Evolutionary conservation across 2,329 filamentous ascomycete genomes (phyloP).

Genomic region (Sporothrix luriei): DNA sequence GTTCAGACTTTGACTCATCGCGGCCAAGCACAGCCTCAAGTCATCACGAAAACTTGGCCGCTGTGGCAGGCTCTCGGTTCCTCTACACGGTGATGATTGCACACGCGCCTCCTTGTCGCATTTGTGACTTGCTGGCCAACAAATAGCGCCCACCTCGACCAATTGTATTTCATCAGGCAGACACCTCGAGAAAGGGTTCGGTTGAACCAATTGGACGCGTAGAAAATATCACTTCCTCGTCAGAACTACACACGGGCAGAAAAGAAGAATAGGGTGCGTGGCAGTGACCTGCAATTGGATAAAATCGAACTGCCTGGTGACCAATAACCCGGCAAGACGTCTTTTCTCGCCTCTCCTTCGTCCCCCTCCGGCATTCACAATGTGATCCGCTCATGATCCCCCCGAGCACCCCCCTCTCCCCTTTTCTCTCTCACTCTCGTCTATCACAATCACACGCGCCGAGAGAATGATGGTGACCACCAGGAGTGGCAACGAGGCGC

Average conservation of each 20-base stretch:
- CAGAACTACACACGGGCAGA: not conserved
- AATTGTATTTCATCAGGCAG: not conserved
- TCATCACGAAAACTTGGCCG: not conserved
- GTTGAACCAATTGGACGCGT: not conserved
- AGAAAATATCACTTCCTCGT: not conserved
- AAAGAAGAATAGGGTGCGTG: not conserved
- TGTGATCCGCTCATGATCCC: slow-evolving; percentile 19
- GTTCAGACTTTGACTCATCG: not conserved
- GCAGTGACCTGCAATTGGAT: not conserved
- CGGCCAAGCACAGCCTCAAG: not conserved
- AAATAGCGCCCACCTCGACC: not conserved
- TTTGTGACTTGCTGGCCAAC: too few species aligned
- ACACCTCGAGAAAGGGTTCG: not conserved
- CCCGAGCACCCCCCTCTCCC: not conserved
- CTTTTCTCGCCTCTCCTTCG: not conserved
- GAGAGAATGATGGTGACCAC: not conserved
- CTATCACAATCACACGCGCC: slow-evolving; percentile 19
- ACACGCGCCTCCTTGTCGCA: slow-evolving; percentile 4
- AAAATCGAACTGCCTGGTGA: not conserved
- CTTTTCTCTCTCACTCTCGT: not conserved
- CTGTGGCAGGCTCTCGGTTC: not conserved
- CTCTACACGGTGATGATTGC: not conserved
- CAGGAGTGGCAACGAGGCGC: not conserved
- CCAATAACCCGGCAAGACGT: slow-evolving; percentile 8
- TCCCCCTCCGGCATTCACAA: not conserved